A percentile compares a stretch with the other conserved stretches of the same genome.
phyloP scores from a whole-genome alignment of 768 basidiomycete genomes.

The Boletus tomentosulus region DNA sequence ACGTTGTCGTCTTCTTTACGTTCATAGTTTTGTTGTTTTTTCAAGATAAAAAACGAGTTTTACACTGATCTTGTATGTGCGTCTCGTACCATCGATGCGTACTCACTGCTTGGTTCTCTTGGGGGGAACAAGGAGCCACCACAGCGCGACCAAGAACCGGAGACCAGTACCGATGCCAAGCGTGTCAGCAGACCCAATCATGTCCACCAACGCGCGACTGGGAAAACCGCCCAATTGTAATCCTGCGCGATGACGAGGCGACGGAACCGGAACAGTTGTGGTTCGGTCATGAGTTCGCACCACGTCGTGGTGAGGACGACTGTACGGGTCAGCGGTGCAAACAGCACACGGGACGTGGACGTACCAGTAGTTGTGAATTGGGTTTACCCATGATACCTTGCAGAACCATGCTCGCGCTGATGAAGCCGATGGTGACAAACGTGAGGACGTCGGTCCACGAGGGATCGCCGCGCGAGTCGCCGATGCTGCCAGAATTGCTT shows the following conservation, averaged over 20 bases:
- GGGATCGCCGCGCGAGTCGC: conserved; percentile 53
- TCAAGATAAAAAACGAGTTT: no score
- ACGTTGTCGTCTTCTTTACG: not conserved
- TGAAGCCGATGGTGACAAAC: conserved; percentile 71
- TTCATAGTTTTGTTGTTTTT: no score
- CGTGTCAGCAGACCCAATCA: conserved; percentile 57
- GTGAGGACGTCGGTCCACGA: conserved; percentile 67
- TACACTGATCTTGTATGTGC: no score
- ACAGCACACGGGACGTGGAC: conserved; percentile 17
- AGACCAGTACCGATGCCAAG: conserved; percentile 66
- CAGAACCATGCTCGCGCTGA: conserved; percentile 72
- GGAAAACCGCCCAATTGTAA: conserved; percentile 73
- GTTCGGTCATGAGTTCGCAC: conserved; percentile 85
- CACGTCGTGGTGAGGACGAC: conserved; percentile 85
- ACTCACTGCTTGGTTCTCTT: conserved; percentile 14
- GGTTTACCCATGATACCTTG: conserved; percentile 85
- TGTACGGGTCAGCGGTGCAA: conserved; percentile 20
- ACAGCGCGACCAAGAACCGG: conserved; percentile 54
- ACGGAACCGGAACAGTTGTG: conserved; percentile 59
- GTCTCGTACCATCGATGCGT: no score
- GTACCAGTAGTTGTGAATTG: conserved; percentile 75
- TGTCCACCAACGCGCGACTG: conserved; percentile 54
- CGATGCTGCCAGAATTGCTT: conserved; percentile 51
- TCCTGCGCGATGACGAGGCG: conserved; percentile 58
- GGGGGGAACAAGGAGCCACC: conserved; percentile 61